phyloP scores from a whole-genome alignment of 2,329 filamentous ascomycete species.

The Sclerotiophoma versabilis region DNA sequence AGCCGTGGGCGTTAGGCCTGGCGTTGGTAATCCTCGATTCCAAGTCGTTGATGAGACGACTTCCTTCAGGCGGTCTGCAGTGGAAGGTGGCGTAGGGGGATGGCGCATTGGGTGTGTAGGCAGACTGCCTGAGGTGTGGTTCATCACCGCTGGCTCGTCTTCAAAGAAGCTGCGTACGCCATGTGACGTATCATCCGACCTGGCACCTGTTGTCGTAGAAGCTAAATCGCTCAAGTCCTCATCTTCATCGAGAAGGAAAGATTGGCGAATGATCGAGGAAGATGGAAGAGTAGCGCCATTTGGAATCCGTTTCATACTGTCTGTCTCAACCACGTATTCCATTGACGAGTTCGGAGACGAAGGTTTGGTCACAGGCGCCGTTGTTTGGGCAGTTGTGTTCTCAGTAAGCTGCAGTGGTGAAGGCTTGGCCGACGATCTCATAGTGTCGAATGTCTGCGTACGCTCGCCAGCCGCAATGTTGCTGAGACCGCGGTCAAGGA shows the following conservation, averaged over 20 bases:
- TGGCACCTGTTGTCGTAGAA: conserved; percentile 61
- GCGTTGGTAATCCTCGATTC: conserved; percentile 47
- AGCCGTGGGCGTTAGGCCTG: conserved; percentile 47
- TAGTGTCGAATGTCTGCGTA: conserved; percentile 52
- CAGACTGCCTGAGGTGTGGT: conserved; percentile 38
- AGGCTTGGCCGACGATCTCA: conserved; percentile 54
- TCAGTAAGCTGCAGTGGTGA: conserved; percentile 40
- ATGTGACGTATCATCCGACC: conserved; percentile 45
- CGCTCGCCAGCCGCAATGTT: conserved; percentile 30
- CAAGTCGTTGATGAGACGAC: conserved; percentile 39
- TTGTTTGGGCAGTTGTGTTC: conserved; percentile 20
- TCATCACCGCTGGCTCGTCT: conserved; percentile 51
- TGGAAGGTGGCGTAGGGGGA: conserved; percentile 55
- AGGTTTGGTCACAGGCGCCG: conserved; percentile 19
- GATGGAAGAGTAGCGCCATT: conserved; percentile 52
- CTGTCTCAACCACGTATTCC: conserved; percentile 59
- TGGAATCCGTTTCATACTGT: conserved; percentile 58
- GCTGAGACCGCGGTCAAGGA: conserved; percentile 70
- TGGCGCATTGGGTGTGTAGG: conserved; percentile 46
- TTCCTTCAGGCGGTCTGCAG: conserved; percentile 43
- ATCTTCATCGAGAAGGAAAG: conserved; percentile 62
- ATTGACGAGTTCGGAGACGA: conserved; percentile 58
- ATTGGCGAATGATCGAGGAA: conserved; percentile 43
- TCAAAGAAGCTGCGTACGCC: conserved; percentile 58
- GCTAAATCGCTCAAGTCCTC: conserved; percentile 62